A percentile compares a stretch with the other conserved stretches of the same genome.
These are phyloP conservation scores for Ascochyta clinopodiicola DNA, from an alignment of 2,329 filamentous ascomycete genomes.

Conservation along the genomic window DNA sequence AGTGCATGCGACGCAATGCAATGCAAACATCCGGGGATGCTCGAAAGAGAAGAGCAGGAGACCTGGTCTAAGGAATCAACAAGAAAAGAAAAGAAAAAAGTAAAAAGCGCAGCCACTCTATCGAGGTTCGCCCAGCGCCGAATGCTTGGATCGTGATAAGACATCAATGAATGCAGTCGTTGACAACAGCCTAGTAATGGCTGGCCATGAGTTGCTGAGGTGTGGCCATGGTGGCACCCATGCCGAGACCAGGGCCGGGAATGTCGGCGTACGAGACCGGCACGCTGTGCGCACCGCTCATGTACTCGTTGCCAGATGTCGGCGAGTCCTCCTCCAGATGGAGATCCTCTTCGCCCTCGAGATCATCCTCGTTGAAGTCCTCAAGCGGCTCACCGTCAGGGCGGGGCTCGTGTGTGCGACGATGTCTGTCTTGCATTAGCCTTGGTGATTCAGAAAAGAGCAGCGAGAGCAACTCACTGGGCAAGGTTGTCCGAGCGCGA, in stretches of 20 bases:
- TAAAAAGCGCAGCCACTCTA: slow-evolving; percentile 17
- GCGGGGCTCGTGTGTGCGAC: slow-evolving; percentile 80
- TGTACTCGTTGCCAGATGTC: slow-evolving; percentile 70
- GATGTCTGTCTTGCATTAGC: slow-evolving; percentile 62
- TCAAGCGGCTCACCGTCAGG: slow-evolving; percentile 68
- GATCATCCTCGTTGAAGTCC: slow-evolving; percentile 77
- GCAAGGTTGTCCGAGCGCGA: slow-evolving; percentile 98
- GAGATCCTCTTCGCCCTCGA: slow-evolving; percentile 87
- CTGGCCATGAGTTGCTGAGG: slow-evolving; percentile 54
- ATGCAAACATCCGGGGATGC: slow-evolving; percentile 24
- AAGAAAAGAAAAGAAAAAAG: slow-evolving; percentile 28
- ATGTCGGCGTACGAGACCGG: slow-evolving; percentile 45
- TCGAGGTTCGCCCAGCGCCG: slow-evolving; percentile 36
- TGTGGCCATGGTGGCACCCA: slow-evolving; percentile 52
- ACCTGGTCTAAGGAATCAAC: slow-evolving; percentile 28
- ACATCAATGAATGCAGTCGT: slow-evolving; percentile 22
- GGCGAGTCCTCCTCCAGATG: slow-evolving; percentile 81
- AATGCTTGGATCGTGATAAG: slow-evolving; percentile 34
- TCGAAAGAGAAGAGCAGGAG: slow-evolving; percentile 33
- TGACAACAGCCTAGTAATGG: slow-evolving; percentile 46
- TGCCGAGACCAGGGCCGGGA: slow-evolving; percentile 41
- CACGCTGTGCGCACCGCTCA: slow-evolving; percentile 37
- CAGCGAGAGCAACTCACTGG: slow-evolving; percentile 68
- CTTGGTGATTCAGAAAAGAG: slow-evolving; percentile 15
- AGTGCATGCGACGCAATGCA: slow-evolving; percentile 39